Base-by-base conservation (phyloP, 768 basidiomycete genomes). In the Pholiota microspora region DNA sequence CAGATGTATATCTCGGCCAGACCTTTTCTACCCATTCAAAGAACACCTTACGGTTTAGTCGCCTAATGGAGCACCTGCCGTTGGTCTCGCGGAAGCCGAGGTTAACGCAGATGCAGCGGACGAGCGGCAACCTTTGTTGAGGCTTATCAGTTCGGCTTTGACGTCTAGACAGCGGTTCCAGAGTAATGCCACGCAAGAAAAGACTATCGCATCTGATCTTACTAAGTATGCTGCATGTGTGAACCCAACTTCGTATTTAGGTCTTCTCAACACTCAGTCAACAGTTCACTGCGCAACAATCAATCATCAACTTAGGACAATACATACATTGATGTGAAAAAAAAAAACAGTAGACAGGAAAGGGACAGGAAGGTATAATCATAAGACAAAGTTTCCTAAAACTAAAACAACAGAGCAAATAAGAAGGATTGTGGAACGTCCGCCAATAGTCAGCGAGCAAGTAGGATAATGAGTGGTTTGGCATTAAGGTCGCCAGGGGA, bases 111-210 rank as follows among this genome's bases (percentile, higher is more conserved):
- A 46, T 27, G 29, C 45, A 46, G 15, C n/a, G 42, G 42, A 15
- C 10, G 6, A 6, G 29, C 12, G 29, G n/a, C n/a, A n/a, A n/a
- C n/a, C 29, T 6, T 31, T 31, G 24, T 7, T n/a, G 16, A 29
- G 45, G 50, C 32, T 59, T 57, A 63, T 63, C 62, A 63, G 46
- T 59, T 59, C 55, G 53, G 52, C 46, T 50, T 59, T 63, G 62
- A 60, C 62, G 59, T n/a, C n/a, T 63, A 56, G 62, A 60, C 57
- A 53, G 57, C 32, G 15, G 32, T 38, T 40, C 54, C 40, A 40
- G 49, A 31, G 36, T 51, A 36, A 49, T 49, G 32, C 48, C 48
- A 36, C 24, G 28, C 31, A 28, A 36, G 36, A 27, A 40, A 40
- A 47, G 31, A 31, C n/a, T 29, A 18, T 13, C 27, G 15, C 31